Percentiles rank a stretch among this genome's conserved stretches.
phyloP scores from a whole-genome alignment of 306 rosid genomes.

The Urtica urens region DNA sequence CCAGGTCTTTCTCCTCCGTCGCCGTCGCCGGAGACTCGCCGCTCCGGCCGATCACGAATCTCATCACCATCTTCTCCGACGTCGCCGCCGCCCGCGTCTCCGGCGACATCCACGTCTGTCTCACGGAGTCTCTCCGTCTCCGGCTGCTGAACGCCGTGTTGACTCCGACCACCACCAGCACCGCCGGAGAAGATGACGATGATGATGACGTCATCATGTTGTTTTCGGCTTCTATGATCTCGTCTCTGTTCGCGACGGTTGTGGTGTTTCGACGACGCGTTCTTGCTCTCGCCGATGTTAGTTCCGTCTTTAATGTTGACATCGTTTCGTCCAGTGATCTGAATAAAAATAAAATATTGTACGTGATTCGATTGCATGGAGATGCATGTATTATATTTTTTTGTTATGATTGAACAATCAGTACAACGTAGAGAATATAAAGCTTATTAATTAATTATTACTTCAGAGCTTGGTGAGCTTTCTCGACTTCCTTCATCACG shows the following conservation, averaged over 20 bases:
- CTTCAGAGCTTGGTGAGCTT: constrained; percentile 79
- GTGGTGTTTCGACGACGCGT: constrained; percentile 14
- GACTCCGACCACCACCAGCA: constrained; percentile 77
- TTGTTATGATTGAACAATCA: too few species aligned
- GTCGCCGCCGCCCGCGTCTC: constrained; percentile 53
- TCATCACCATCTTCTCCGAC: constrained; percentile 40
- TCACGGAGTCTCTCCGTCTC: constrained; percentile 56
- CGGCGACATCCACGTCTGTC: constrained; percentile 76
- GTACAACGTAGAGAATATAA: too few species aligned
- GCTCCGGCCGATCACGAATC: constrained; percentile 85
- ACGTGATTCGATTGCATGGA: too few species aligned
- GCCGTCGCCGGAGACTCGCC: constrained; percentile 47
- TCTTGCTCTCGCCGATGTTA: constrained; percentile 42
- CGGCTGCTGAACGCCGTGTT: constrained; percentile 89
- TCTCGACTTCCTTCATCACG: constrained; percentile 58
- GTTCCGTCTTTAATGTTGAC: constrained; percentile 59
- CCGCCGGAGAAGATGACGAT: too few species aligned
- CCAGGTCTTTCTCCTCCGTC: constrained; percentile 52
- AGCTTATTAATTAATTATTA: constrained; percentile 1
- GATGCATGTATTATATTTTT: not conserved
- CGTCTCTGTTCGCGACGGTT: constrained; percentile 1
- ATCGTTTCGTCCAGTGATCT: constrained; percentile 68
- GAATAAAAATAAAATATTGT: too few species aligned
- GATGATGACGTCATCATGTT: not conserved
- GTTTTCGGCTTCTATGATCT: constrained; percentile 19